Evolutionary conservation across 306 rosid genomes (phyloP).

Genomic region (Cucumis hystrix): DNA sequence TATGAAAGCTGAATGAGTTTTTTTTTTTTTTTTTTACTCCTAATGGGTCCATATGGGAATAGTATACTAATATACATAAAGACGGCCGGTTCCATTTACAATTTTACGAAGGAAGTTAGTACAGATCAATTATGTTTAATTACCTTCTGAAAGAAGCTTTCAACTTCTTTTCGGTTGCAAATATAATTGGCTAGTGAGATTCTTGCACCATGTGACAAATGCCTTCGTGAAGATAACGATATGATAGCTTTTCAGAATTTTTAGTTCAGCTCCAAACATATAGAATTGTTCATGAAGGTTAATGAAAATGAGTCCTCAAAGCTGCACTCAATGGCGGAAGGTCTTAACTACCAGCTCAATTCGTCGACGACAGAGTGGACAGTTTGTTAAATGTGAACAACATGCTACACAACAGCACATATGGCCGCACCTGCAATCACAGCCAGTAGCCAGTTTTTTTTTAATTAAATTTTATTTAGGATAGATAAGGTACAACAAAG

Average conservation of each 20-base stretch:
- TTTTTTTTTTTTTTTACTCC: not conserved
- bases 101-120: not conserved
- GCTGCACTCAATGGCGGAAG: slow-evolving; percentile 60
- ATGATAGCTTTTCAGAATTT: not conserved
- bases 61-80: not conserved
- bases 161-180: not conserved
- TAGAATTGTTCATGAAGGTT: not conserved
- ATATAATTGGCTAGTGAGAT: not conserved
- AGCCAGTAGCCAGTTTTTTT: slow-evolving; percentile 7
- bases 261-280: not conserved
- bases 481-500: not conserved
- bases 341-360: slow-evolving; percentile 81
- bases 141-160: not conserved
- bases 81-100: not conserved
- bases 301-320: not conserved
- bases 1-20: no score
- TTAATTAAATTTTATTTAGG: not conserved
- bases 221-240: not conserved
- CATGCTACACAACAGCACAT: slow-evolving; percentile 92
- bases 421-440: slow-evolving; percentile 75
- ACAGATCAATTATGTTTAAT: not conserved
- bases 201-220: not conserved
- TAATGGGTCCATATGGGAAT: not conserved
- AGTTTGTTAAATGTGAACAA: slow-evolving; percentile 69
- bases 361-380: slow-evolving; percentile 88